Evolutionary conservation across 257 asterid genomes (phyloP).

Genomic region (Gardenia jasminoides): DNA sequence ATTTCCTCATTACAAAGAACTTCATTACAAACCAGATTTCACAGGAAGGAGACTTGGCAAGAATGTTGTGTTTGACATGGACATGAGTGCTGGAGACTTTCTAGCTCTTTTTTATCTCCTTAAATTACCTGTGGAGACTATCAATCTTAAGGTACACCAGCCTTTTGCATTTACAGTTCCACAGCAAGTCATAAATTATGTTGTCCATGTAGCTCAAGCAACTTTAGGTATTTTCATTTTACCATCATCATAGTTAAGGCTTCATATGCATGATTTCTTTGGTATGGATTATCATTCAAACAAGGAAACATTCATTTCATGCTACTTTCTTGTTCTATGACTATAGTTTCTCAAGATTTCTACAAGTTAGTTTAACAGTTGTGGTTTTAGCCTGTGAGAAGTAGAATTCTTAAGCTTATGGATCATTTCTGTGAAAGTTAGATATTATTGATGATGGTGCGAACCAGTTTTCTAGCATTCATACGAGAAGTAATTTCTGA

Average conservation of each 20-base stretch:
- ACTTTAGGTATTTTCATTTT: neutral
- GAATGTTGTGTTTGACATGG: slow-evolving; percentile 81
- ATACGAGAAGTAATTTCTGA: neutral
- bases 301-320: too few species aligned
- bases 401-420: neutral
- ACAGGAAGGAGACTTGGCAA: slow-evolving; percentile 51
- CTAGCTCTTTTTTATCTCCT: slow-evolving; percentile 81
- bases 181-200: neutral
- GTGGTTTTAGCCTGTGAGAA: neutral
- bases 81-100: slow-evolving; percentile 94
- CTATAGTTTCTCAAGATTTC: too few species aligned
- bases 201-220: neutral
- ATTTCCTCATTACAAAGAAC: slow-evolving; percentile 53
- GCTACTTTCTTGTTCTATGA: too few species aligned
- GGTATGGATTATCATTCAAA: too few species aligned
- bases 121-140: slow-evolving; percentile 58
- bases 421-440: neutral
- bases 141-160: slow-evolving; percentile 65
- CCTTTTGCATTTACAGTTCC: neutral
- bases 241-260: neutral
- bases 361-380: too few species aligned
- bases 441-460: neutral
- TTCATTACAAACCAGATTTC: slow-evolving; percentile 50
- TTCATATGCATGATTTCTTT: neutral
- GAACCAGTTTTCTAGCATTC: neutral